A percentile compares a stretch with the other conserved stretches of the same genome.
These are phyloP conservation scores for Euphorbia lathyris DNA, from an alignment of 345 rosid genomes.

Conservation along the genomic window DNA sequence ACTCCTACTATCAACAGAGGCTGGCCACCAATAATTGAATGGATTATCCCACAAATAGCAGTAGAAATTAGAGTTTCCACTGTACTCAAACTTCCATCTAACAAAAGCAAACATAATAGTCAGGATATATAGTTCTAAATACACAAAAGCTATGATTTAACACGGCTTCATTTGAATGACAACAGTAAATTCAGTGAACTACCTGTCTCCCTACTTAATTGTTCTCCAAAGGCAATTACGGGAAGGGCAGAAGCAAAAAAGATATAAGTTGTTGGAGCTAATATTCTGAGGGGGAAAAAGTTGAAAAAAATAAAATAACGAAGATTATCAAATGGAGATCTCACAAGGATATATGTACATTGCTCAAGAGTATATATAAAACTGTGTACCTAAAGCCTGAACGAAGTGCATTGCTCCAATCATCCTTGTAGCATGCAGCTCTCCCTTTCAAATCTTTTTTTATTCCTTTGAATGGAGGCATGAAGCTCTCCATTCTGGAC, in stretches of 20 bases:
- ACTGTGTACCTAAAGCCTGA: slow-evolving; percentile 47
- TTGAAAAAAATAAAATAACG: background rate
- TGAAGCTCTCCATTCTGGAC: slow-evolving; percentile 48
- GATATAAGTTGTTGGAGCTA: slow-evolving; percentile 68
- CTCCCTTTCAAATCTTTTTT: slow-evolving; percentile 59
- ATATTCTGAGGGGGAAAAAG: slow-evolving; percentile 36
- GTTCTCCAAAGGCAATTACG: slow-evolving; percentile 87
- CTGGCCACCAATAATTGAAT: slow-evolving; percentile 80
- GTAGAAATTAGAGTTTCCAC: slow-evolving; percentile 82
- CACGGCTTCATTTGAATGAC: background rate
- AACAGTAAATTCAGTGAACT: background rate
- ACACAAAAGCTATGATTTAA: background rate
- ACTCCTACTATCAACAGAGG: slow-evolving; percentile 81
- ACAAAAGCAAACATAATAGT: slow-evolving; percentile 11
- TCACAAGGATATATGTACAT: background rate
- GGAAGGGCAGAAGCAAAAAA: slow-evolving; percentile 93
- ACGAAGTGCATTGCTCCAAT: slow-evolving; percentile 49
- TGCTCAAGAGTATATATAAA: too few species aligned
- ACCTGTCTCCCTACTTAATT: slow-evolving; percentile 78
- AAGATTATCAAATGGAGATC: background rate
- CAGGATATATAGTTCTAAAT: background rate
- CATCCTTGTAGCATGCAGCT: slow-evolving; percentile 57
- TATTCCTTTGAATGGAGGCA: slow-evolving; percentile 64
- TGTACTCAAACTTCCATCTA: slow-evolving; percentile 68
- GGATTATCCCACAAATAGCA: slow-evolving; percentile 74